Percentiles rank a stretch among this genome's conserved stretches.
phyloP scores from a whole-genome alignment of 2,329 filamentous ascomycete species.

The Fusarium ambrosium region DNA sequence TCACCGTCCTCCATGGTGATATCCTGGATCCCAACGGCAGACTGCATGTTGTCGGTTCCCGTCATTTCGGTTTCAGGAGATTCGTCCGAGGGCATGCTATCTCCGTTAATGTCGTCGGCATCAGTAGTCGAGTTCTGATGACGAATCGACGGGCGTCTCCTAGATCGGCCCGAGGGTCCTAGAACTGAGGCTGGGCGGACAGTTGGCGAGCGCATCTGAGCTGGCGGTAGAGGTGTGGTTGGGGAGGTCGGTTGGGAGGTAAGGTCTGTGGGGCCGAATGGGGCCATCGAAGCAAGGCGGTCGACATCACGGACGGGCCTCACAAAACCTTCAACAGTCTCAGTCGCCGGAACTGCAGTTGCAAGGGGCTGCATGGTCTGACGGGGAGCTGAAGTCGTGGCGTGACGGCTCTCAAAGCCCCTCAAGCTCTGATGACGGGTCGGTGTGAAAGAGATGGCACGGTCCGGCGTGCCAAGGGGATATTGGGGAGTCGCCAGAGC shows the following conservation, averaged over 20 bases:
- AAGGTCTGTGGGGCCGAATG: conserved; percentile 75
- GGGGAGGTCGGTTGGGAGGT: conserved; percentile 93
- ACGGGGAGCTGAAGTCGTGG: conserved; percentile 63
- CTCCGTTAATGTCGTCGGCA: conserved; percentile 86
- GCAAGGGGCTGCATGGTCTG: conserved; percentile 73
- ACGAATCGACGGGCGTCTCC: conserved; percentile 85
- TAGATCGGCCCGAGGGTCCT: conserved; percentile 66
- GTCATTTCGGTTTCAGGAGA: conserved; percentile 83
- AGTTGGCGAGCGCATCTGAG: conserved; percentile 69
- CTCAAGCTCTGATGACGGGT: conserved; percentile 65
- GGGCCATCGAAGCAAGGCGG: conserved; percentile 84
- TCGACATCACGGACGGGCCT: conserved; percentile 86
- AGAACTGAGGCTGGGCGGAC: conserved; percentile 67
- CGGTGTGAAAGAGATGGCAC: conserved; percentile 41
- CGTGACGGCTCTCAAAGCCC: conserved; percentile 64
- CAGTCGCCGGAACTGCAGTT: conserved; percentile 75
- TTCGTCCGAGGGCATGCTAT: conserved; percentile 85
- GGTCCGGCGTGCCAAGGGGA: conserved; percentile 41
- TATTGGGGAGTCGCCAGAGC: conserved; percentile 41
- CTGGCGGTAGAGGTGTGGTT: conserved; percentile 82
- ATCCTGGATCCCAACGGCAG: conserved; percentile 87
- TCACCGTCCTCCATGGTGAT: conserved; percentile 84
- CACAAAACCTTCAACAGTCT: conserved; percentile 79
- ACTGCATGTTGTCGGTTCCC: conserved; percentile 83
- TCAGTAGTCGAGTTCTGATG: conserved; percentile 94